A percentile compares a stretch with the other conserved stretches of the same genome.
Evolutionary conservation across 1,284 basidiomycete species (phyloP).

Genomic region (Naganishia liquefaciens): DNA sequence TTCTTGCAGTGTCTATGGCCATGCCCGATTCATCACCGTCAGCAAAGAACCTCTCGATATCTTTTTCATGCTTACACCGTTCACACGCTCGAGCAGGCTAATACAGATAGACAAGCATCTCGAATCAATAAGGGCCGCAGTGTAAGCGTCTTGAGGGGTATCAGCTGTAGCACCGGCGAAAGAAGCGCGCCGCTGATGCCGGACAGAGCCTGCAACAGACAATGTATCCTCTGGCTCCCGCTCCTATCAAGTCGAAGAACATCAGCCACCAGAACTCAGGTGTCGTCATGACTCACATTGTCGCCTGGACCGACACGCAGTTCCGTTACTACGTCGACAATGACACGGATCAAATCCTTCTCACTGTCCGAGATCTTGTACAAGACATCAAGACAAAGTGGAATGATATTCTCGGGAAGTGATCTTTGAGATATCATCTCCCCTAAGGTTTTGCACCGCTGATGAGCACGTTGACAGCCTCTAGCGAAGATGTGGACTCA

Average conservation of each 20-base stretch:
- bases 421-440: constrained; percentile 83
- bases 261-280: constrained; percentile 34
- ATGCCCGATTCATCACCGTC: constrained; percentile 19
- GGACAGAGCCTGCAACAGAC: constrained; percentile 27
- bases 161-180: background rate
- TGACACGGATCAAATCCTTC: constrained; percentile 85
- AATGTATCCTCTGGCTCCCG: constrained; percentile 27
- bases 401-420: constrained; percentile 76
- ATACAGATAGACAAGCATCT: constrained; percentile 85
- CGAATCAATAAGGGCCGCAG: constrained; percentile 71
- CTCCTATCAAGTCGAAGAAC: background rate
- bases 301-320: constrained; percentile 60
- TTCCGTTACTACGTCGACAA: constrained; percentile 90
- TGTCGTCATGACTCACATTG: constrained; percentile 54
- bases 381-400: constrained; percentile 81
- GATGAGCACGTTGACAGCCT: too few relatives aligned
- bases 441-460: constrained; percentile 53
- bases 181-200: constrained; percentile 21
- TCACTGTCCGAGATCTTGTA: constrained; percentile 81
- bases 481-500: constrained; percentile 53
- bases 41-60: background rate
- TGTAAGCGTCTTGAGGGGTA: constrained; percentile 3
- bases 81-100: constrained; percentile 85
- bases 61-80: constrained; percentile 64
- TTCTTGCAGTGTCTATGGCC: constrained; percentile 76